These are phyloP conservation scores for Ganoderma lingzhi DNA, from an alignment of 1,284 basidiomycete genomes.

Conservation along the genomic window DNA sequence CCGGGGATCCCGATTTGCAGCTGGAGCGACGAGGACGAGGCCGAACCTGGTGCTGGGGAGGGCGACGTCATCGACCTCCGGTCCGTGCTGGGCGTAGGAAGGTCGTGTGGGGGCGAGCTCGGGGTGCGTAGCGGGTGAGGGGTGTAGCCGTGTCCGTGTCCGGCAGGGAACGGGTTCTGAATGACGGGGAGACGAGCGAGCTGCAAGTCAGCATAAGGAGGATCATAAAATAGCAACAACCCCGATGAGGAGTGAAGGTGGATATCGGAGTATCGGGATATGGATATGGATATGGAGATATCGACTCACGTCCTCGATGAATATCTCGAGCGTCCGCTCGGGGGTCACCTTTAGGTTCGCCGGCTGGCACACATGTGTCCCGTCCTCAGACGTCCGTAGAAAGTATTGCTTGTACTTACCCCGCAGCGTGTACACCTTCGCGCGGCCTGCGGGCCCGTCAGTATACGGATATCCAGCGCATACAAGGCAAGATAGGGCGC, in stretches of 20 bases:
- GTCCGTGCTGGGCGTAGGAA: constrained; percentile 32
- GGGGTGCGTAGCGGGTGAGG: neutral
- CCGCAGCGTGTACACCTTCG: constrained; percentile 71
- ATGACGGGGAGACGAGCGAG: neutral
- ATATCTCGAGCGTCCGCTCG: constrained; percentile 44
- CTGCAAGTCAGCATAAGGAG: neutral
- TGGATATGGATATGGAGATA: too few species aligned
- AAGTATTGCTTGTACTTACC: constrained; percentile 77
- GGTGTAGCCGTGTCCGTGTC: neutral
- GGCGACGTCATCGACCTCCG: constrained; percentile 26
- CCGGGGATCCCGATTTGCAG: constrained; percentile 2
- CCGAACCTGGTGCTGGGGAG: constrained; percentile 18
- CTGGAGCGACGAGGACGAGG: constrained; percentile 23
- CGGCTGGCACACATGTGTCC: constrained; percentile 40
- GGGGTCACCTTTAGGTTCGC: constrained; percentile 44
- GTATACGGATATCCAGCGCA: neutral
- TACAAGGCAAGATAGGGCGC: too few species aligned
- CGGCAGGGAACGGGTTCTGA: constrained; percentile 21
- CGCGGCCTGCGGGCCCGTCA: constrained; percentile 35
- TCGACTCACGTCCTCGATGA: constrained; percentile 42
- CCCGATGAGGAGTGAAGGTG: neutral
- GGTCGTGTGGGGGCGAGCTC: constrained; percentile 23
- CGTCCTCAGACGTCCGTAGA: constrained; percentile 62
- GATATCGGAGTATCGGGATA: too few species aligned
- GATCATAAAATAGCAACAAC: neutral